Evolutionary conservation across 73 alveolate genomes (phyloP), one percentile per base, ranked within the genome.

Genomic region (Paramecium octaurelia): DNA sequence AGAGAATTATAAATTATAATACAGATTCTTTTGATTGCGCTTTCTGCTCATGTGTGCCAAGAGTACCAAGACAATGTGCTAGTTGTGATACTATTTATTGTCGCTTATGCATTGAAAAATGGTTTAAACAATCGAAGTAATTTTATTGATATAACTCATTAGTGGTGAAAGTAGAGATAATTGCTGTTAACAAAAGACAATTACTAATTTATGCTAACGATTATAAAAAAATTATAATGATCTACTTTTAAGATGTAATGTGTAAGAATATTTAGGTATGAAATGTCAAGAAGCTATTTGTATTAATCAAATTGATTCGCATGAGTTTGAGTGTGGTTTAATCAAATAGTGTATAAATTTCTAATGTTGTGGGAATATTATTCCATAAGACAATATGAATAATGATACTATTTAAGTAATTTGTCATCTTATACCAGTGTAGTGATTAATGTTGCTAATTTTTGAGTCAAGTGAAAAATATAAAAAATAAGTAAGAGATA

Each of bases 221-320:
- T 77, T 77, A 23, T 40, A 77, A 46, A 42, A 4, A 77, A 77
- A 40, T n/a, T 77, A 77, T 77, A 70, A 77, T 77, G 75, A 77
- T 29, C 50, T 77, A 23, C 54, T 42, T 42, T 23, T 77, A 2
- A 77, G 35, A 77, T 77, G 90, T 77, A 71, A 8, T 14, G 31
- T 31, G 4, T 9, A 11, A 70, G 11, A 27, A 35, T 20, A 27
- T 71, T 50, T 50, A 50, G 87, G 87, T 71, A 8, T 4, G 1
- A 71, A 20, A 1, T 71, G 87, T 71, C 8, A 8, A 35, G 1
- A 34, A 3, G 60, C 7, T 1, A 21, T 35, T 29, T 31, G 35
- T 27, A 71, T 71, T 1, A 40, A 23, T 35, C 6, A 31, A 20
- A 9, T 71, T 71, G 87, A 71, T 4, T 27, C 8, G 6, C 87